These are phyloP conservation scores for Fraxinus quadrangulata DNA, from an alignment of 257 asterid genomes.

Conservation along the genomic window DNA sequence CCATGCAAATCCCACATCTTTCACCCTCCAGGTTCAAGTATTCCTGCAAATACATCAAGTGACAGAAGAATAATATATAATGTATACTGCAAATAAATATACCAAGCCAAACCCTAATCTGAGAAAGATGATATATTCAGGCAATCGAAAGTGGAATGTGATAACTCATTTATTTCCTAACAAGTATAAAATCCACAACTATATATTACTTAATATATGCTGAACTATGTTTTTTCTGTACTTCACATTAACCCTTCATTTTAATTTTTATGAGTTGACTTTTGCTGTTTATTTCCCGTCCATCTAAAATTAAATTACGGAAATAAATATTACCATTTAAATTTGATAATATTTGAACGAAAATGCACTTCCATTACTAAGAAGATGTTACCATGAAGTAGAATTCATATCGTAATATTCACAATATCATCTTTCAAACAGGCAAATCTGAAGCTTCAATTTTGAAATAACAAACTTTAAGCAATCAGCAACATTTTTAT, in stretches of 20 bases:
- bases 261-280: background rate
- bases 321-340: background rate
- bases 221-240: background rate
- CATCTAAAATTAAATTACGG: background rate
- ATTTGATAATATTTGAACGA: background rate
- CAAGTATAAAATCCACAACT: background rate
- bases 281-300: background rate
- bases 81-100: background rate
- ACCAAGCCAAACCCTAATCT: background rate
- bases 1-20: constrained; percentile 97
- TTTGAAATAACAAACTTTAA: background rate
- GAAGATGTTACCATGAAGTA: background rate
- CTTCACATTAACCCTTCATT: background rate
- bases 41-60: constrained; percentile 48
- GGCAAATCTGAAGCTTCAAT: background rate
- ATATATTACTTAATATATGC: background rate
- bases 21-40: constrained; percentile 72
- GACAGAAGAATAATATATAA: background rate
- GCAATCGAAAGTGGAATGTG: background rate
- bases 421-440: background rate
- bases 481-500: background rate
- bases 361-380: background rate
- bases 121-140: background rate
- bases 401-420: background rate
- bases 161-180: background rate